Evolutionary conservation across 768 basidiomycete genomes (phyloP), one percentile per base, ranked within the genome.

Genomic region (Lentinula raphanica): DNA sequence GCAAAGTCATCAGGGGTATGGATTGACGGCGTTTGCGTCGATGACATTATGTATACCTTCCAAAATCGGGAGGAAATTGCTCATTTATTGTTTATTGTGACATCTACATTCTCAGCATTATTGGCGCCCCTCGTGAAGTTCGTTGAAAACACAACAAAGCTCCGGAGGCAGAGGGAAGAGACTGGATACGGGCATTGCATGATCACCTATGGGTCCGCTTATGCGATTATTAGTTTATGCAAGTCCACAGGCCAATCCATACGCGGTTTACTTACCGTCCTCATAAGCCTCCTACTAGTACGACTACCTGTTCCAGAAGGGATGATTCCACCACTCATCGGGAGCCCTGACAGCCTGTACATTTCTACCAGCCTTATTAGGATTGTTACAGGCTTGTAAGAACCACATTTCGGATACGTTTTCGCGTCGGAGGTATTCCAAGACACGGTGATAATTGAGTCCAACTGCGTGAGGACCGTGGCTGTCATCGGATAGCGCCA

Each of bases 401-500:
- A 76, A 80, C 87, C 87, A 91, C 3, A 92, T 66, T 58, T 89
- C 83, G 9, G 71, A 64, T 28, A 97, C 78, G 3, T 81, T 82
- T n/a, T 80, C 67, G 2, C 72, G 72, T 46, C 74, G 72, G 28
- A 94, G 74, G 70, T 98, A 98, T 11, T 77, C 75, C 48, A 74
- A 76, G 60, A 89, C 70, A 19, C 80, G 77, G 56, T 74, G 66
- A 65, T 98, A 99, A 70, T 98, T 93, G 58, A 93, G 76, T 0
- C 94, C 94, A 55, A 98, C 94, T 8, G 85, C 84, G 29, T 85
- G 83, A 2, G 93, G 89, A 0, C 92, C 94, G 66, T 99, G 97
- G 54, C 94, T 95, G 72, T 98, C 97, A 68, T 98, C 97, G 5
- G 96, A 98, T 27, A 99, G 78, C 19, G 87, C 82, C 62, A 97